These are phyloP conservation scores for Globisporangium paddicum DNA, from an alignment of 352 stramenopile species.

Conservation along the genomic window DNA sequence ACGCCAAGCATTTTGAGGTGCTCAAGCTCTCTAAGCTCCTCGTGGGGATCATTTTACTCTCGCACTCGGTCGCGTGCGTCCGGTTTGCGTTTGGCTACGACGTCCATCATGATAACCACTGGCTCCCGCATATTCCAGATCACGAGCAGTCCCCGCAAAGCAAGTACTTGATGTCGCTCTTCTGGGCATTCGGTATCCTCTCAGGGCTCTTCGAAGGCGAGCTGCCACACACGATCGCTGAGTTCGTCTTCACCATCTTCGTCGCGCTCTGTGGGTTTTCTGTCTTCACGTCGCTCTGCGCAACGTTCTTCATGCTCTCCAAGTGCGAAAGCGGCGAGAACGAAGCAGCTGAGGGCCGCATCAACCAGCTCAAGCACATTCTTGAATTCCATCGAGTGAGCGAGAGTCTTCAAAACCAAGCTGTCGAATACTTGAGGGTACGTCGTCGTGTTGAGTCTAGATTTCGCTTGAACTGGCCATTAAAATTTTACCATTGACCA, in stretches of 20 bases:
- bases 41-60: conserved; percentile 40
- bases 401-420: conserved; percentile 47
- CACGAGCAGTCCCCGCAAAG: conserved; percentile 22
- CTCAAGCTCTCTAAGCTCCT: conserved; percentile 49
- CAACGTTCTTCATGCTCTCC: conserved; percentile 77
- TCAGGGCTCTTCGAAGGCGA: conserved; percentile 70
- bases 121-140: conserved; percentile 31
- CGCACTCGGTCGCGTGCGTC: conserved; percentile 53
- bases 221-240: conserved; percentile 30
- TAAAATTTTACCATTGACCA: neutral
- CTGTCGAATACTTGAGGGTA: conserved; percentile 62
- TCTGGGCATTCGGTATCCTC: conserved; percentile 66
- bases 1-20: conserved; percentile 55
- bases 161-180: conserved; percentile 46
- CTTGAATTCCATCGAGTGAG: conserved; percentile 63
- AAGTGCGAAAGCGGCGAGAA: conserved; percentile 67
- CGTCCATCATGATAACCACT: conserved; percentile 34
- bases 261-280: conserved; percentile 68
- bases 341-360: conserved; percentile 51
- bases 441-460: neutral
- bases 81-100: conserved; percentile 62
- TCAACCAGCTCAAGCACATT: conserved; percentile 73
- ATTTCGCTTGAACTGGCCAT: neutral
- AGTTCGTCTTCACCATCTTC: conserved; percentile 64
- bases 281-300: conserved; percentile 62